Base-by-base conservation (phyloP, 2,329 filamentous ascomycete species). In the Trichoderma aggressivum region DNA sequence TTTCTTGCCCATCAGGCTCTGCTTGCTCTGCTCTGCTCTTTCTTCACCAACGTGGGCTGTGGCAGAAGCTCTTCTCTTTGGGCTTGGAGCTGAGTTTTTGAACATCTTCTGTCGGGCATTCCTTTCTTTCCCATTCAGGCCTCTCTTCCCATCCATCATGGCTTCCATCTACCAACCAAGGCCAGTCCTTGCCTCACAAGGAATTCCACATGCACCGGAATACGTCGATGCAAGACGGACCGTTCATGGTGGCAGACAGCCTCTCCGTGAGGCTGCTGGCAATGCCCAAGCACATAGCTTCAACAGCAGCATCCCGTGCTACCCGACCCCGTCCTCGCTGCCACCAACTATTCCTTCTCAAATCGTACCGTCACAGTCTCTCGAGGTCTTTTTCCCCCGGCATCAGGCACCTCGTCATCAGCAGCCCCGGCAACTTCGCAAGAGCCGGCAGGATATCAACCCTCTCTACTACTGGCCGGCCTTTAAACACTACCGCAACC, bases 401-500 rank as follows among this genome's bases (percentile, higher is more conserved):
- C 75, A 79, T n/a, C 79, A 78, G 62, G 79, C 80, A 50, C 78
- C 80, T 61, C 79, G 80, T 59, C 80, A 81, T 50, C 81, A 81
- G 75, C 81, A 81, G 75, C 75, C 79, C 71, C 76, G 79, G 36
- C 79, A 77, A 59, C 14, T 56, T 61, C 80, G 81, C 50, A 78
- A 80, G 72, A 72, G 77, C 32, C 81, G 82, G 71, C 78, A 79
- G 67, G 78, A 80, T 39, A 78, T 83, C 75, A 90, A 91, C 79
- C 88, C 89, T 59, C 86, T 91, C 75, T 89, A 89, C 76, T 84
- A 86, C 70, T 88, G 88, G 74, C 85, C 86, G 18, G 86, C 89
- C 73, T 92, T 91, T 76, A 85, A 87, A 72, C 87, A 89, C 75
- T 92, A 92, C 79, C 86, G 90, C 75, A 86, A 86, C 77, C 87